A percentile compares a stretch with the other conserved stretches of the same genome.
These are phyloP conservation scores for Russula griseocarnosa DNA, from an alignment of 768 basidiomycete species.

Conservation along the genomic window DNA sequence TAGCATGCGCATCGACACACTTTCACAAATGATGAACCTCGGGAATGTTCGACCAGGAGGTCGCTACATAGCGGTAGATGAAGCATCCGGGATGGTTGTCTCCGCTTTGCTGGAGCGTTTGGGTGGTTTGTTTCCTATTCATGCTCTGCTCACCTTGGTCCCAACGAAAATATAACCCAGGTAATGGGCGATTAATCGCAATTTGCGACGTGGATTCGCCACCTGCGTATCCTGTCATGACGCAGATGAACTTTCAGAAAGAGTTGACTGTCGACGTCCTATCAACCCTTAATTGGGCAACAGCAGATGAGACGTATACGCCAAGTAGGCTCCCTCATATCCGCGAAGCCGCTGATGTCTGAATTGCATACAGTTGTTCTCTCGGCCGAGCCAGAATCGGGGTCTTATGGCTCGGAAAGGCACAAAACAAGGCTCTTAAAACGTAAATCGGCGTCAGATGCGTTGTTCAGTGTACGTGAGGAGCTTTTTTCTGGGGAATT, in stretches of 20 bases:
- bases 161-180: conserved; percentile 38
- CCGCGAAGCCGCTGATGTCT: conserved; percentile 12
- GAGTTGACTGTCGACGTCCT: conserved; percentile 51
- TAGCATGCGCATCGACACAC: conserved; percentile 79
- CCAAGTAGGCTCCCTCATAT: conserved; percentile 44
- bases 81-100: conserved; percentile 84
- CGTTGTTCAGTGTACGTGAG: conserved; percentile 59
- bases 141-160: neutral
- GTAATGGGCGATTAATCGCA: conserved; percentile 73
- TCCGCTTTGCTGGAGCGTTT: conserved; percentile 81
- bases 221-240: conserved; percentile 81
- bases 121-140: conserved; percentile 54
- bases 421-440: conserved; percentile 70
- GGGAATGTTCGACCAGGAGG: conserved; percentile 83
- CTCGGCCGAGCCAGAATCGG: conserved; percentile 54
- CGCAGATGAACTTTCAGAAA: conserved; percentile 80
- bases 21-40: conserved; percentile 83
- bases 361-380: conserved; percentile 45
- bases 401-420: conserved; percentile 63
- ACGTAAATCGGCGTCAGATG: conserved; percentile 65
- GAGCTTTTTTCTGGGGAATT: conserved; percentile 86
- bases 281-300: conserved; percentile 84
- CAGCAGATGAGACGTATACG: conserved; percentile 70
- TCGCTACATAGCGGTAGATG: conserved; percentile 85
- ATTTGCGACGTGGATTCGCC: conserved; percentile 90